Evolutionary conservation across 2,329 filamentous ascomycete species (phyloP), one percentile per base, ranked within the genome.

Genomic region (Lasiodiplodia sp.): DNA sequence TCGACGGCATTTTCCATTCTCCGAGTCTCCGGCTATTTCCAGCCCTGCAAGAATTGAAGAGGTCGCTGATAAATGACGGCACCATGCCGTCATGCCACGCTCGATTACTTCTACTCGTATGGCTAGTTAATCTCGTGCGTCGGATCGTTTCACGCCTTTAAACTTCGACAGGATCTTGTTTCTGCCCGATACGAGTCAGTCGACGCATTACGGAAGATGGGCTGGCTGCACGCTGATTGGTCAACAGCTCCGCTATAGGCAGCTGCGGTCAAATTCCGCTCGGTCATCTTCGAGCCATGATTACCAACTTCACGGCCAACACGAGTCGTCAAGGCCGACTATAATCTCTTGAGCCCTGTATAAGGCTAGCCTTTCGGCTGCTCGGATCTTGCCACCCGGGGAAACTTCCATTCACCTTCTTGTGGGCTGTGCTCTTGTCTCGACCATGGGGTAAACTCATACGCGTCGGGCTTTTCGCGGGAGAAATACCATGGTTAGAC

Each of bases 221-320:
- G 10, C 7, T 40, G 0, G 7, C 21, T n/a, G 38, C 23, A 1
- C 6, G 12, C 14, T 62, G 38, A 62, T 62, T 62, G 38, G 56
- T 10, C 57, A 16, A 5, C 3, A n/a, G 5, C 5, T 28, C 38
- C 28, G 18, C 28, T 49, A 62, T 49, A 49, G 38, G 57, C 57
- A 21, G 21, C 37, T 49, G 57, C 40, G 57, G 57, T 4, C n/a
- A 16, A 49, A 62, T 62, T 62, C 57, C 57, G 57, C 57, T 62
- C 38, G 21, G 14, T 10, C 18, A 28, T 37, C 2, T 44, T 2
- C 4, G 2, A 8, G 37, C 4, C 18, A 0, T 16, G 38, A 62
- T 62, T 47, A 49, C 57, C 57, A 58, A 44, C 21, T 58, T 34
- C 34, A 34, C 37, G 21, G 18, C 12, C 56, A 25, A 25, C 34